These are phyloP conservation scores for Noccaea caerulescens DNA, from an alignment of 345 rosid genomes.

Conservation along the genomic window DNA sequence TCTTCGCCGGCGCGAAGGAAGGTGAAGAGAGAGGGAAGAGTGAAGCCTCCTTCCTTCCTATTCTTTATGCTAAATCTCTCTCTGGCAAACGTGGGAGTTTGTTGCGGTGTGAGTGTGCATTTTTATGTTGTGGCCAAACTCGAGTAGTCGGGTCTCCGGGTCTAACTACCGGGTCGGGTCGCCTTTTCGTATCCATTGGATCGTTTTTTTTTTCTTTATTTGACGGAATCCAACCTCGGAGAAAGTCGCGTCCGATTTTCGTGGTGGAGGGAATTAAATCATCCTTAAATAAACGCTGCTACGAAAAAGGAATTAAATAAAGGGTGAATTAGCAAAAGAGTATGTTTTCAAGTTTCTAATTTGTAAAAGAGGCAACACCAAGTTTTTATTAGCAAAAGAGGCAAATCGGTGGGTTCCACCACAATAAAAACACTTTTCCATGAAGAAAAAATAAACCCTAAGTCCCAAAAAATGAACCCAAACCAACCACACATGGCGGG, in stretches of 20 bases:
- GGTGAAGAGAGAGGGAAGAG: constrained; percentile 7
- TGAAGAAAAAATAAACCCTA: no score
- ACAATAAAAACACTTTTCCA: no score
- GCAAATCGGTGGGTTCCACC: no score
- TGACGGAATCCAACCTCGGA: constrained; percentile 29
- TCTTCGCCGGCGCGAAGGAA: constrained; percentile 40
- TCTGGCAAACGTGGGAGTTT: constrained; percentile 33
- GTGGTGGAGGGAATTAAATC: not conserved
- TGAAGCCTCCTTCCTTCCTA: not conserved
- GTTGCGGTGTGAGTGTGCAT: not conserved
- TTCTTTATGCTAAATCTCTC: constrained; percentile 15
- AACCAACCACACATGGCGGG: no score
- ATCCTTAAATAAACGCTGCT: not conserved
- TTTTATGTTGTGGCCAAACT: constrained; percentile 15
- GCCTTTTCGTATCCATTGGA: not conserved
- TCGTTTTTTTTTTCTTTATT: not conserved
- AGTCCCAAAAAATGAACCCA: no score
- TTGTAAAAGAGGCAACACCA: no score
- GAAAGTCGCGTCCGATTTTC: constrained; percentile 25
- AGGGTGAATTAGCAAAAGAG: no score
- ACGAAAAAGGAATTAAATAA: not conserved
- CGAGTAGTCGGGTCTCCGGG: not conserved
- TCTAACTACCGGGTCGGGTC: constrained; percentile 1
- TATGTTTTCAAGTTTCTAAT: no score
- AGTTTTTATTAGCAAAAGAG: no score